phyloP scores from a whole-genome alignment of 2,329 filamentous ascomycete genomes.

The Xylariaceae sp. region DNA sequence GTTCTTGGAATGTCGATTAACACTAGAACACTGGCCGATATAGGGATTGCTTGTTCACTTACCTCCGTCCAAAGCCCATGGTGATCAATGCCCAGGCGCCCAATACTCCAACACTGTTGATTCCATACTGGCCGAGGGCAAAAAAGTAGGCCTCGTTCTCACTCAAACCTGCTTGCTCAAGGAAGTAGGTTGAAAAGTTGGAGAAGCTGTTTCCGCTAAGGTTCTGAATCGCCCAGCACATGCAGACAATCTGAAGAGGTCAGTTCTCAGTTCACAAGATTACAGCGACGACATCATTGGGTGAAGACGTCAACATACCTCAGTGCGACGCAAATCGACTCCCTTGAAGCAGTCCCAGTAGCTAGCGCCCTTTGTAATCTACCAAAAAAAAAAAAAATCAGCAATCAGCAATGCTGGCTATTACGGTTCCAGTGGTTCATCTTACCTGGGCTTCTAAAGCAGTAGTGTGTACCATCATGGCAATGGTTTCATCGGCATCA shows the following conservation, averaged over 20 bases:
- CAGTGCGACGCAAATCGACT: constrained; percentile 70
- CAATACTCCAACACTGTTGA: constrained; percentile 76
- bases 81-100: constrained; percentile 78
- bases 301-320: constrained; percentile 42
- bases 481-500: constrained; percentile 75
- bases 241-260: constrained; percentile 48
- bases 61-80: constrained; percentile 64
- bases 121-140: constrained; percentile 58
- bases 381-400: constrained; percentile 14
- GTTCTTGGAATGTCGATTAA: constrained; percentile 35
- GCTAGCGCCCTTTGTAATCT: constrained; percentile 65
- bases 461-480: constrained; percentile 90
- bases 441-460: constrained; percentile 61
- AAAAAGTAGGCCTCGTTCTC: constrained; percentile 51
- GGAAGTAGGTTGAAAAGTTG: constrained; percentile 60
- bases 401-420: background rate
- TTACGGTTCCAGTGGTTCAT: background rate
- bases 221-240: constrained; percentile 60
- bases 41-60: constrained; percentile 2
- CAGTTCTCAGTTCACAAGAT: constrained; percentile 6
- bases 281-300: background rate
- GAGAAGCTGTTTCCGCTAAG: constrained; percentile 59
- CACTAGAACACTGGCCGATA: constrained; percentile 28
- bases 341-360: constrained; percentile 84
- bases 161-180: constrained; percentile 53